Base-by-base conservation (phyloP, 2,329 filamentous ascomycete genomes). In the Aspergillus persii region DNA sequence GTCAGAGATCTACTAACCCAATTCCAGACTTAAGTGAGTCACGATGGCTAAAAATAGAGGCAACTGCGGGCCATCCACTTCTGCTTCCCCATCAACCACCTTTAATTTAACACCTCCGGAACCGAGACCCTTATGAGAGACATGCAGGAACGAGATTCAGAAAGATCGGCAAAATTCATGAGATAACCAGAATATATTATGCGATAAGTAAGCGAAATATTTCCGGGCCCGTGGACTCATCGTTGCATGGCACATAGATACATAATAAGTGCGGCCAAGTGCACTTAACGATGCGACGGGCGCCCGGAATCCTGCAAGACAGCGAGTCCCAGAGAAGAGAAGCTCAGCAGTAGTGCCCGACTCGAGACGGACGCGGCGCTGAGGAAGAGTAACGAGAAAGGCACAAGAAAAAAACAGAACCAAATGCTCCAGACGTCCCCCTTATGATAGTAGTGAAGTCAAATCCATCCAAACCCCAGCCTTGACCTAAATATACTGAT, bases 381-480 rank as follows among this genome's bases (percentile, higher is more conserved):
- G 49, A 29, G 63, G 48, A 56, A 60, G 52, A 33, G 60, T 58
- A 23, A 23, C 18, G 54, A 58, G 18, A 26, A 47, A 56, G 53
- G 44, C 58, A 62, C 39, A 56, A 63, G 63, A 54, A 49, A 64
- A 54, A 51, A 58, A 61, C 55, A 61, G 44, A 59, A 63, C 58
- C 54, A 52, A 61, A 58, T 55, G 61, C 59, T 54, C 57, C 61
- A 61, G 58, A 62, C 52, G 58, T 65, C 53, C 57, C 56, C 61
- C 54, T 50, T 54, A 59, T 55, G 51, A 62, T 46, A 55, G 48
- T 26, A 58, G 49, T 12, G 59, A 56, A 60, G 55, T 60, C 50
- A 47, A 66, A 59, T 56, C 59, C 61, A 59, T 58, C 49, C n/a
- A 51, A 59, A 57, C 51, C 61, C 61, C 54, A 53, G 56, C 54